Base-by-base conservation (phyloP, 2,329 filamentous ascomycete species). In the Trichoderma lentiforme region DNA sequence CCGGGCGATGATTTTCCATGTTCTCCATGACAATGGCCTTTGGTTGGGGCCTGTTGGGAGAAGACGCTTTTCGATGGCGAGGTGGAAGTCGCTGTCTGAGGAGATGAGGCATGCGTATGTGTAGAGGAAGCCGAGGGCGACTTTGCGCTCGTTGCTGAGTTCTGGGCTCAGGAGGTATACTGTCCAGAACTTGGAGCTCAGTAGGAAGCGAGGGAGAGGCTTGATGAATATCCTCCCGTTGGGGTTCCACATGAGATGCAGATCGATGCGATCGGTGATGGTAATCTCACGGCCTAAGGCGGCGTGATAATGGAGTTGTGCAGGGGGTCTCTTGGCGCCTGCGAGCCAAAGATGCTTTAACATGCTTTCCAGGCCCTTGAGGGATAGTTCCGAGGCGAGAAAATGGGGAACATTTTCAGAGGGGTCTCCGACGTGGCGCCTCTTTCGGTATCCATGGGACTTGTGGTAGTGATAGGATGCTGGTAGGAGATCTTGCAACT, bases 261-360 rank as follows among this genome's bases (percentile, higher is more conserved):
- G 26, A 15, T 57, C 47, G 15, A 68, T 21, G 9, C 43, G 43
- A n/a, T 68, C 64, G 3, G 26, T 68, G 15, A 56, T 32, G 18
- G 51, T 11, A 21, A 68, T 36, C 18, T 56, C 32, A 8, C 64
- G 64, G 14, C 64, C 43, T n/a, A 68, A n/a, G 39, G 43, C 32
- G 18, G n/a, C 30, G 32, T 68, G 64, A 15, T 56, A 21, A 47
- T 57, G 64, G 4, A 68, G 51, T 36, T 56, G 64, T 15, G 26
- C 56, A 21, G 64, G 24, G 28, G 64, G 64, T 78, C 78, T 78
- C 12, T 77, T 78, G 12, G 77, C 76, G 7, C 79, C 80, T 70
- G 70, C 78, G 26, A 77, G 26, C 79, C 79, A 79, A 6, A 81
- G 74, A 72, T 74, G 78, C n/a, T 56, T 56, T 2, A 56, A 21